A percentile compares a stretch with the other conserved stretches of the same genome.
These are phyloP conservation scores for Polygonum aviculare DNA, from an alignment of 148 eudicot genomes.

Conservation along the genomic window DNA sequence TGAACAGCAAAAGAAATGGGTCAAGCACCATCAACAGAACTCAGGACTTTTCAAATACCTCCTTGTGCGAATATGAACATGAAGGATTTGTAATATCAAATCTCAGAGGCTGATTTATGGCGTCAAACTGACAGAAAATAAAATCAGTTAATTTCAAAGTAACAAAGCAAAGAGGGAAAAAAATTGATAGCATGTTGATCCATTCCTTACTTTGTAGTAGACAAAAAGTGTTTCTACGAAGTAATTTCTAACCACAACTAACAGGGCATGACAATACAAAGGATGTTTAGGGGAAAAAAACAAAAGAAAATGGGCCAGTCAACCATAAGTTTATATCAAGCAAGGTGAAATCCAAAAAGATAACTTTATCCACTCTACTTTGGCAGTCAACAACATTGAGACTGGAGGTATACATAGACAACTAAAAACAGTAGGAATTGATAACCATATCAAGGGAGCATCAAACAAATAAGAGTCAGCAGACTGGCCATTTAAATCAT, in stretches of 20 bases:
- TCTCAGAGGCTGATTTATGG: conserved; percentile 64
- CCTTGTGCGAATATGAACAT: conserved; percentile 80
- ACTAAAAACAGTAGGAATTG: background rate
- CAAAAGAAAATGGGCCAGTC: background rate
- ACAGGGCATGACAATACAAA: background rate
- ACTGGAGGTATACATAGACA: background rate
- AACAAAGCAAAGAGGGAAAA: background rate
- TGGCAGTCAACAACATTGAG: background rate
- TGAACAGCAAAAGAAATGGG: conserved; percentile 6
- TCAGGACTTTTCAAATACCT: conserved; percentile 35
- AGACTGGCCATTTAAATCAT: background rate
- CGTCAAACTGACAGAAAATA: conserved; percentile 40
- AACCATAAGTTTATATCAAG: background rate
- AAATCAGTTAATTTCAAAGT: background rate
- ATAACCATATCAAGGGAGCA: background rate
- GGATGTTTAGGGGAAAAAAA: background rate
- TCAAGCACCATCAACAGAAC: conserved; percentile 10
- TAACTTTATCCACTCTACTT: background rate
- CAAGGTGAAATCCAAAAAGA: background rate
- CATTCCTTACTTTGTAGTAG: background rate
- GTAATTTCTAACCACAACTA: background rate
- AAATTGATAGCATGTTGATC: background rate
- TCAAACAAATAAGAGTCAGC: background rate
- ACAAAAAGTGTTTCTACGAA: background rate
- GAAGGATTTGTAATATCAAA: conserved; percentile 74